phyloP scores from a whole-genome alignment of 257 asterid species.

The Solanum pimpinellifolium region DNA sequence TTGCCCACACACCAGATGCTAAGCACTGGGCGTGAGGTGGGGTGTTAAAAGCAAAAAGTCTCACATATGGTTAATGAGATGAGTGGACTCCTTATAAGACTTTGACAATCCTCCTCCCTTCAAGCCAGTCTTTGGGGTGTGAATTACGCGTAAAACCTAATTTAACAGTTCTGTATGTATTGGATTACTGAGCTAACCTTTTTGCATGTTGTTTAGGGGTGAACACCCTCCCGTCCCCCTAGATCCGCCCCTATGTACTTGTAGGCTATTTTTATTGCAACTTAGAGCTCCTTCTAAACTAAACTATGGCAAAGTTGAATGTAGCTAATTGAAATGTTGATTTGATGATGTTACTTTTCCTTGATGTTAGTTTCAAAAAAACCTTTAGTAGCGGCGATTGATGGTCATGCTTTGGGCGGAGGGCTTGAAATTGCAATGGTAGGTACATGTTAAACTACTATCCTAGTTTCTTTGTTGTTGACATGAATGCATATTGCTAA shows the following conservation, averaged over 20 bases:
- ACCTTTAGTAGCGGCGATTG: constrained; percentile 95
- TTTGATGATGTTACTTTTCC: neutral
- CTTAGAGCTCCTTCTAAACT: neutral
- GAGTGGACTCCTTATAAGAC: too few relatives aligned
- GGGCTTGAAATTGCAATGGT: constrained; percentile 98
- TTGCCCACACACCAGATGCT: too few relatives aligned
- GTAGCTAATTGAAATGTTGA: neutral
- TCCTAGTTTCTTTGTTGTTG: neutral
- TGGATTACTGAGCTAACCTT: neutral
- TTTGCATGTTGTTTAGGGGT: neutral
- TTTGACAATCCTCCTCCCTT: too few relatives aligned
- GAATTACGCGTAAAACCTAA: too few relatives aligned
- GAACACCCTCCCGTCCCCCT: neutral
- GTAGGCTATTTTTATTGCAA: neutral
- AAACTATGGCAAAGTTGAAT: neutral
- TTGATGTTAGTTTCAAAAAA: constrained; percentile 57
- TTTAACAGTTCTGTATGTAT: neutral
- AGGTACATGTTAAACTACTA: constrained; percentile 4
- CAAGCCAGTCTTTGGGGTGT: too few relatives aligned
- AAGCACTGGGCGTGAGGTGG: too few relatives aligned
- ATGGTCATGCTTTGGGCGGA: constrained; percentile 99
- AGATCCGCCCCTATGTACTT: neutral
- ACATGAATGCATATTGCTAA: constrained; percentile 1
- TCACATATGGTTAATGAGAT: too few relatives aligned
- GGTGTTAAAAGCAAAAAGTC: too few relatives aligned